Conservation (phyloP, 225 moss, liverwort and hornwort species). For the Pseudisothecium myosuroides region DNA sequence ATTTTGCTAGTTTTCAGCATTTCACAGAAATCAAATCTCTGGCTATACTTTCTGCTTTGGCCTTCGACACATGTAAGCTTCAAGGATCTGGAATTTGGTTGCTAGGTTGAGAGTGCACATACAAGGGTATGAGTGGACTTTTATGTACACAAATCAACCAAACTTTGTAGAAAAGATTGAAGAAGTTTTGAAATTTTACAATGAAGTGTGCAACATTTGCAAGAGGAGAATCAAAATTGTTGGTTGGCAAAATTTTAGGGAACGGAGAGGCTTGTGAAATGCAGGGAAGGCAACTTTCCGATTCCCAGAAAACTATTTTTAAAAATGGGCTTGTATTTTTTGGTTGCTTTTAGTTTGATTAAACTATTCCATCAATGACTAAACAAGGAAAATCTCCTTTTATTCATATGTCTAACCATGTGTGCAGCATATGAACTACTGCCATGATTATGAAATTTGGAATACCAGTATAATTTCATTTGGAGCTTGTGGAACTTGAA, state of each 20-base stretch:
- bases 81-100: neutral
- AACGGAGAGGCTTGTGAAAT: neutral
- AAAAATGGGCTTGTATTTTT: neutral
- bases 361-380: accelerated
- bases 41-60: neutral
- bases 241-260: neutral
- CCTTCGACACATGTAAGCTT: too few species aligned
- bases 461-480: too few species aligned
- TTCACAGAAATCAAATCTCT: neutral
- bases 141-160: neutral
- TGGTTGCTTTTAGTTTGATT: neutral
- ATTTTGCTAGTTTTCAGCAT: neutral
- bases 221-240: neutral
- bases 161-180: neutral
- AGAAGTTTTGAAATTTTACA: neutral
- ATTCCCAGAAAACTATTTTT: accelerated
- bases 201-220: neutral
- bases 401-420: neutral
- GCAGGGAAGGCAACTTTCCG: accelerated
- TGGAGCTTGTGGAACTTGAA: too few species aligned
- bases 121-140: neutral
- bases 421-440: neutral
- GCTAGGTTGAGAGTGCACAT: neutral
- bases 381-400: too few species aligned
- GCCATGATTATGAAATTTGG: too few species aligned